Evolutionary conservation across 345 rosid genomes (phyloP).

Genomic region (Acer negundo): DNA sequence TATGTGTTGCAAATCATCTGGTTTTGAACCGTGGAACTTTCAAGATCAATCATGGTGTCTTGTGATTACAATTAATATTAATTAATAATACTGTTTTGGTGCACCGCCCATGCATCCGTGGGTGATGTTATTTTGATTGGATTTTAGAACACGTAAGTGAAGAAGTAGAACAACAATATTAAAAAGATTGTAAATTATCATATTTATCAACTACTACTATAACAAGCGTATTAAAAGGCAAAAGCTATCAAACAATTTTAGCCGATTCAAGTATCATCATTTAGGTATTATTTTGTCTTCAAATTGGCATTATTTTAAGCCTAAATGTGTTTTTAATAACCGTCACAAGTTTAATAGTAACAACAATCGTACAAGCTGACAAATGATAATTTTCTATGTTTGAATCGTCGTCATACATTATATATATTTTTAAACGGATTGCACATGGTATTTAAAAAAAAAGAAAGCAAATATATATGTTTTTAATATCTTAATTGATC

Average conservation of each 20-base stretch:
- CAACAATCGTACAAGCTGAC: too few species aligned
- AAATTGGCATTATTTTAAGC: too few species aligned
- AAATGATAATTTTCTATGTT: too few species aligned
- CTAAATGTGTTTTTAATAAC: too few species aligned
- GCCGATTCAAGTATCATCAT: background rate
- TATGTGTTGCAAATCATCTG: conserved; percentile 4
- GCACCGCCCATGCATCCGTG: background rate
- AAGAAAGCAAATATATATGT: too few species aligned
- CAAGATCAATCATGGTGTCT: background rate
- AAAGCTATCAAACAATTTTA: background rate
- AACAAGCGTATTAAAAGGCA: background rate
- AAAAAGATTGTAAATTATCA: background rate
- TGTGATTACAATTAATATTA: background rate
- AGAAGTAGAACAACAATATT: background rate
- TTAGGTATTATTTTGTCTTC: too few species aligned
- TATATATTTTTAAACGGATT: too few species aligned
- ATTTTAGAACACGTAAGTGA: conserved; percentile 4
- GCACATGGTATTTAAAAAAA: too few species aligned
- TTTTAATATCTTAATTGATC: too few species aligned
- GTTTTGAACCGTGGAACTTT: conserved; percentile 8
- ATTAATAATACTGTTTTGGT: background rate
- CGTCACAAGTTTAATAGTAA: too few species aligned
- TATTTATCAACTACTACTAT: background rate
- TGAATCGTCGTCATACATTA: too few species aligned
- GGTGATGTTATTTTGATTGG: background rate